phyloP scores from a whole-genome alignment of 257 asterid genomes.

The Rehmannia glutinosa region DNA sequence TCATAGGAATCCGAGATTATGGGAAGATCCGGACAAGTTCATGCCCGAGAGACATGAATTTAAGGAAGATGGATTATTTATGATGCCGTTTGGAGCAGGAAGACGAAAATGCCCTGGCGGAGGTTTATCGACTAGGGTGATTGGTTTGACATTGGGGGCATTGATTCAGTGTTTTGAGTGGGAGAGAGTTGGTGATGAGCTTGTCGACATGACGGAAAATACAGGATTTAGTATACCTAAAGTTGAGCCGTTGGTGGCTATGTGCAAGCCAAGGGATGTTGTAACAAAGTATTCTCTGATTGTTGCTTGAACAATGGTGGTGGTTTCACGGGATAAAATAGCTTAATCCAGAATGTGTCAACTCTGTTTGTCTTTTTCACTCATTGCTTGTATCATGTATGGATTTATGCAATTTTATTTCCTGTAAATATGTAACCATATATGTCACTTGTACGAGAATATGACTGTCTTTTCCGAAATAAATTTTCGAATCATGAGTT shows the following conservation, averaged over 20 bases:
- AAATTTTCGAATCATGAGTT: too few species aligned
- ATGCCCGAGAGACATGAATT: conserved; percentile 31
- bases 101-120: conserved; percentile 37
- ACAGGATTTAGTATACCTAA: conserved; percentile 23
- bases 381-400: too few species aligned
- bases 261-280: too few species aligned
- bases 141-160: conserved; percentile 8
- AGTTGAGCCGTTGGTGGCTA: conserved; percentile 27
- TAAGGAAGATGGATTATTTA: not conserved
- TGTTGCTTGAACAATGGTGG: too few species aligned
- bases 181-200: conserved; percentile 15
- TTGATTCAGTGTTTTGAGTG: conserved; percentile 41
- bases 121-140: conserved; percentile 19
- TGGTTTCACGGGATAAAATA: too few species aligned
- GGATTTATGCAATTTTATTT: too few species aligned
- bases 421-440: too few species aligned
- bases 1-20: conserved; percentile 19
- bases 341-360: too few species aligned
- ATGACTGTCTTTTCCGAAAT: too few species aligned
- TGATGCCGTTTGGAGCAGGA: conserved; percentile 33
- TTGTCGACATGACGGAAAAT: conserved; percentile 18
- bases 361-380: too few species aligned
- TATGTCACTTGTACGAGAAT: too few species aligned
- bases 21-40: conserved; percentile 25
- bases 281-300: too few species aligned